Evolutionary conservation across 176 grass and related monocot species (phyloP), one percentile per base, ranked within the genome.

Genomic region (Avena sativa): DNA sequence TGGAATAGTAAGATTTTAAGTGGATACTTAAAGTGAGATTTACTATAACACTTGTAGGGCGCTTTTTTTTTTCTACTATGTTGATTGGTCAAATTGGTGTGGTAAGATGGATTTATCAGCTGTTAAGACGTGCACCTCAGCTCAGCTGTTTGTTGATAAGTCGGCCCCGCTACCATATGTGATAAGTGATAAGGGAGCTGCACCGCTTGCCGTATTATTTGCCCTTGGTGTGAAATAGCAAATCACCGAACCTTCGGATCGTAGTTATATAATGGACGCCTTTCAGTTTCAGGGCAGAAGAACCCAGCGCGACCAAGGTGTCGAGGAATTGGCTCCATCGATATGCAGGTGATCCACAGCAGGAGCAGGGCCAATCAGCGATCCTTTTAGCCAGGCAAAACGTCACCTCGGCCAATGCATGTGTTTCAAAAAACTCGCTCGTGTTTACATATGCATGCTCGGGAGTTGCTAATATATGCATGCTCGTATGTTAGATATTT

Each of bases 151-250:
- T 17, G 1, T 69, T 38, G 28, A 44, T 51, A 43, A 50, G 50
- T 38, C 16, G 61, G 40, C 20, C 38, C 7, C 58, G 61, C 56
- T 86, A 17, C 16, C 20, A 71, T 11, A 26, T n/a, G 76, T 64
- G 14, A 59, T 50, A n/a, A 50, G 44, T 90, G 89, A 72, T 73
- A 85, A 85, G 71, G 57, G 26, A 83, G 72, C 76, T 79, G 79
- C 62, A 32, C 12, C 1, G 65, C 19, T 74, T 56, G 76, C 47
- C 53, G 47, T 81, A 83, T 73, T 79, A 34, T 69, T 46, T 43
- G 40, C 36, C 53, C 26, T 12, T 30, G 36, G 69, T 46, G 79
- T 61, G 84, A 63, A 83, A 73, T 43, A 46, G 15, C 72, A 57
- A 40, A 56, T n/a, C 36, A 12, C 52, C 47, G 16, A 49, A 72